Base-by-base conservation (phyloP, 768 basidiomycete species). In the Russula virescens region DNA sequence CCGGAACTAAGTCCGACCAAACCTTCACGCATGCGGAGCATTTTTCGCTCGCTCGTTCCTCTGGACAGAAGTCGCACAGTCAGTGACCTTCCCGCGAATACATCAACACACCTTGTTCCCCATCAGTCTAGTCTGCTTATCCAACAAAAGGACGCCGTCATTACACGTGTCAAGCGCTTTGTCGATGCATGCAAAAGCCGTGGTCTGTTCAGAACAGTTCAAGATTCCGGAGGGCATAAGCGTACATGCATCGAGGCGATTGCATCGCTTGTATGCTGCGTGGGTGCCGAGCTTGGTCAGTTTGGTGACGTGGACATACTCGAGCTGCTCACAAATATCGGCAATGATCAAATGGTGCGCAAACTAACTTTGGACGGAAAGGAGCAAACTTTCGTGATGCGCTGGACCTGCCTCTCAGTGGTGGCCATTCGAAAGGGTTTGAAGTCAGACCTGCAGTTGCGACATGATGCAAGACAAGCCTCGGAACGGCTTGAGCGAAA, bases 341-440 rank as follows among this genome's bases (percentile, higher is more conserved):
- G 50, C 8, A 21, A 13, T 6, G 25, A 43, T 16, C 55, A 65
- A 40, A 34, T 35, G 42, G 25, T 53, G 13, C 16, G 25, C 9
- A 23, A 42, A 18, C 28, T n/a, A 51, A 45, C 55, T 21, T 26
- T 38, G 25, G 45, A 18, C 6, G 53, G 23, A 21, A 26, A 0
- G 18, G 53, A 54, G 38, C 11, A 31, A 19, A 19, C 23, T 14
- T 54, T 54, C 21, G 38, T 40, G 7, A 54, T 19, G 9, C 61
- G 48, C 43, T 66, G 65, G 65, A 66, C 53, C 11, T 66, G 52
- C 38, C 58, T 66, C 48, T 42, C 65, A 8, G 31, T 66, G 23
- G 18, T 66, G 57, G 48, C 42, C 25, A 60, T 50, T 34, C 65
- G 43, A 38, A 21, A 14, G 18, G 14, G 51, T 16, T 40, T 66